phyloP scores from a whole-genome alignment of 345 rosid species.

The Populus alba region DNA sequence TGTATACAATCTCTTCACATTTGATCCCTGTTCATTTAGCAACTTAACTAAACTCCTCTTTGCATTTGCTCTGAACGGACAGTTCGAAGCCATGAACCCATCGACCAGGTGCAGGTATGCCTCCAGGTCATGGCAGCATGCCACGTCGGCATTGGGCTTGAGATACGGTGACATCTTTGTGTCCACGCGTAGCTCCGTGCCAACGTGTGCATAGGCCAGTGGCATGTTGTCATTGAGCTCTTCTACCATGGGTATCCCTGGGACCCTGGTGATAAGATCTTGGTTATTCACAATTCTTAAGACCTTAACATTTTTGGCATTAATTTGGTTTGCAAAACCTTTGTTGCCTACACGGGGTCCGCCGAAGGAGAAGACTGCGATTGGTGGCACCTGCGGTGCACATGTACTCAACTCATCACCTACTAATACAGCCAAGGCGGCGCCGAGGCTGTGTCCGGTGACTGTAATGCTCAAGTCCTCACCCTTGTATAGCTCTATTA shows the following conservation, averaged over 20 bases:
- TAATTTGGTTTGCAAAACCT: slow-evolving; percentile 20
- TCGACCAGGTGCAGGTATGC: slow-evolving; percentile 53
- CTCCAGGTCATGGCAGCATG: slow-evolving; percentile 38
- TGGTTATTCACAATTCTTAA: slow-evolving; percentile 29
- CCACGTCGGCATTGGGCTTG: slow-evolving; percentile 34
- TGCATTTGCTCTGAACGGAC: slow-evolving; percentile 87
- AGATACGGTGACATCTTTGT: slow-evolving; percentile 29
- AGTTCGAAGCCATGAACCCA: slow-evolving; percentile 64
- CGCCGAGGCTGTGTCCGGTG: slow-evolving; percentile 35
- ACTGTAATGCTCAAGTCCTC: slow-evolving; percentile 32
- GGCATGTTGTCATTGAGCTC: slow-evolving; percentile 14
- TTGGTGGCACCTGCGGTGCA: slow-evolving; percentile 17
- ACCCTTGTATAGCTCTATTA: slow-evolving; percentile 22
- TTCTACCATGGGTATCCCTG: slow-evolving; percentile 25
- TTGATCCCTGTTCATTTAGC: slow-evolving; percentile 68
- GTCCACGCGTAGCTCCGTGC: slow-evolving; percentile 24
- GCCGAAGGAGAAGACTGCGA: slow-evolving; percentile 32
- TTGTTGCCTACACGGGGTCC: slow-evolving; percentile 30
- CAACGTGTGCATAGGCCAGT: slow-evolving; percentile 28
- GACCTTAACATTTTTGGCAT: slow-evolving; percentile 20
- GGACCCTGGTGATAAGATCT: slow-evolving; percentile 27
- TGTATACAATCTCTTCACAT: slow-evolving; percentile 75
- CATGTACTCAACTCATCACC: slow-evolving; percentile 25
- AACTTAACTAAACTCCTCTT: slow-evolving; percentile 80
- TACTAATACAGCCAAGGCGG: slow-evolving; percentile 23